These are phyloP conservation scores for Diaporthe aspalathi DNA, from an alignment of 2,329 filamentous ascomycete species.

Conservation along the genomic window DNA sequence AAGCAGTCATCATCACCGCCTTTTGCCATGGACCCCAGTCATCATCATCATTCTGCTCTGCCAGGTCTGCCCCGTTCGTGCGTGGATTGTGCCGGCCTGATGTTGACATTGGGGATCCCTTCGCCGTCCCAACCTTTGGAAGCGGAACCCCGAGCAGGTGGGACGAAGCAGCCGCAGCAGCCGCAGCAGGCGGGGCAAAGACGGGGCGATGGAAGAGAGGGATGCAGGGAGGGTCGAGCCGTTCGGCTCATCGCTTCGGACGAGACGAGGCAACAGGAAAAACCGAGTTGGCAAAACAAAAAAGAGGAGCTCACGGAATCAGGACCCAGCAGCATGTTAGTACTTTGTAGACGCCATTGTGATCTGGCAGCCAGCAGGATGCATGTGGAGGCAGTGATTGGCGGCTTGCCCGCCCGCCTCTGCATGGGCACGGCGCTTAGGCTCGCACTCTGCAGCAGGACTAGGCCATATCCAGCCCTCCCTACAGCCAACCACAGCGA, in stretches of 20 bases:
- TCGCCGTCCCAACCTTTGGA: neutral
- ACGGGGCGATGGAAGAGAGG: neutral
- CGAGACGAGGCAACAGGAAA: neutral
- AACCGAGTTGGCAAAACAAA: neutral
- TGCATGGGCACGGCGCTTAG: slow-evolving; percentile 37
- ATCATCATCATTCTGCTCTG: neutral
- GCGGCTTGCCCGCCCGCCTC: slow-evolving; percentile 30
- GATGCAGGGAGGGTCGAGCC: slow-evolving; percentile 18
- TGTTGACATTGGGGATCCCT: neutral
- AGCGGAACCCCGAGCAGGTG: slow-evolving; percentile 1
- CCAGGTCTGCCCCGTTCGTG: too few species aligned
- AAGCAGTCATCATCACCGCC: slow-evolving; percentile 20
- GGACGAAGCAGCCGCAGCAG: too few species aligned
- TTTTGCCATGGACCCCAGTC: slow-evolving; percentile 2
- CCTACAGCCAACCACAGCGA: slow-evolving; percentile 28
- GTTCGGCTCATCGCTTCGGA: slow-evolving; percentile 13
- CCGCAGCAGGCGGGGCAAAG: neutral
- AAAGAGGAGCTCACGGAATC: neutral
- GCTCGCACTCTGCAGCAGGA: slow-evolving; percentile 29
- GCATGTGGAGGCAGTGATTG: slow-evolving; percentile 37
- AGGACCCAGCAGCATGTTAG: neutral
- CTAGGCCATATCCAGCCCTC: slow-evolving; percentile 8
- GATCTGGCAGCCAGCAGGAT: slow-evolving; percentile 33
- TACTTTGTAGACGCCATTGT: slow-evolving; percentile 35
- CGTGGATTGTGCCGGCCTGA: neutral